Percentiles rank a stretch among this genome's conserved stretches.
Conservation (phyloP, 2,329 filamentous ascomycete genomes). For the Ascomycota sp. region DNA sequence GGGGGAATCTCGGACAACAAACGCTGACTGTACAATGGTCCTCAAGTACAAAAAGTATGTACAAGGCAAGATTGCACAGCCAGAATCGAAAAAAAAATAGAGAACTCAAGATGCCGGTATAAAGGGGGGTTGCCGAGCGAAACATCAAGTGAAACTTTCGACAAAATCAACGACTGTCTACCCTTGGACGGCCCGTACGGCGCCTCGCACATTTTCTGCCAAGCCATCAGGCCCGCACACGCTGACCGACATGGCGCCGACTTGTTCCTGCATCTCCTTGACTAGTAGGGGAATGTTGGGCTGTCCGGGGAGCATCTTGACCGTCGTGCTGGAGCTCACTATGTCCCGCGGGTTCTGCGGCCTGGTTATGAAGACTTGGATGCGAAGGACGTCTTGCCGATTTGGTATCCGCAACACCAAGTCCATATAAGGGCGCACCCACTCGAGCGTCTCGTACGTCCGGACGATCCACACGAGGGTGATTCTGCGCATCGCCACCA, state of each 20-base stretch:
- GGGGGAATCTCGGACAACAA: too few species aligned
- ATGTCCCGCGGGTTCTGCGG: slow-evolving; percentile 72
- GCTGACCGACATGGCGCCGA: slow-evolving; percentile 75
- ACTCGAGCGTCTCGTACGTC: slow-evolving; percentile 73
- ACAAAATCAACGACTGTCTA: slow-evolving; percentile 49
- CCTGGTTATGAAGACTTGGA: slow-evolving; percentile 78
- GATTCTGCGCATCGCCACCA: slow-evolving; percentile 60
- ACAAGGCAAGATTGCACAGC: too few species aligned
- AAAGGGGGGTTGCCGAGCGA: too few species aligned
- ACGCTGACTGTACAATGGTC: too few species aligned
- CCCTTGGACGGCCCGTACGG: slow-evolving; percentile 43
- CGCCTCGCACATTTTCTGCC: slow-evolving; percentile 54
- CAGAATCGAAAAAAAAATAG: slow-evolving; percentile 2
- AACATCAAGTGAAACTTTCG: slow-evolving; percentile 50
- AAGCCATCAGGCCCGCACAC: slow-evolving; percentile 59
- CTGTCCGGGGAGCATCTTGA: slow-evolving; percentile 81
- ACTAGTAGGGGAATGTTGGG: slow-evolving; percentile 67
- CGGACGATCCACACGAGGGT: slow-evolving; percentile 87
- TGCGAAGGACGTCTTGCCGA: slow-evolving; percentile 62
- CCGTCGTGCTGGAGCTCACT: slow-evolving; percentile 52
- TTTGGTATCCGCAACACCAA: slow-evolving; percentile 56
- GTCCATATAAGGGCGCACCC: slow-evolving; percentile 77
- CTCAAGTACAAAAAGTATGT: too few species aligned
- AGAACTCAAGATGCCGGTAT: slow-evolving; percentile 1
- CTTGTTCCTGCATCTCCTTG: slow-evolving; percentile 61